Evolutionary conservation across 2,329 filamentous ascomycete genomes (phyloP), one percentile per base, ranked within the genome.

Genomic region (Aspergillus proliferans): DNA sequence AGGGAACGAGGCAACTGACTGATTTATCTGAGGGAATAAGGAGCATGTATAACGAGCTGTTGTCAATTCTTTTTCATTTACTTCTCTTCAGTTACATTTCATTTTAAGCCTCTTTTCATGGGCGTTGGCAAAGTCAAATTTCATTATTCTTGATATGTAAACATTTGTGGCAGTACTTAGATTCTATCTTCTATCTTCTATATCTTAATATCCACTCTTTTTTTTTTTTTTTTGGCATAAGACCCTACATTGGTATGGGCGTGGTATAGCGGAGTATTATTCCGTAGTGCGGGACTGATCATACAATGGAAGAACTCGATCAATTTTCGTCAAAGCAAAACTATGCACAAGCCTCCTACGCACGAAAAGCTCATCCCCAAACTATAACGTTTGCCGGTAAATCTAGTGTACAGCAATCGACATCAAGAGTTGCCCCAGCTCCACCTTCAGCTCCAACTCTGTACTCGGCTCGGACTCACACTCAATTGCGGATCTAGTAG

Each of bases 1-100:
- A 52, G 71, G 66, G 8, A 70, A 72, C 48, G 73, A 75, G 54
- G 74, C 73, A 12, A 76, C 74, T 48, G 61, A 68, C 52, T 65
- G 55, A 19, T 10, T 15, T 10, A 6, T 40, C 44, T 50, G 48
- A 45, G 48, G 52, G 42, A 50, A 36, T 45, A 34, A 47, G 43
- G 41, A 50, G 51, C 48, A 55, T 57, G 53, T 58, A 57, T 57
- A 52, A 55, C 56, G 53, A 55, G 51, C 53, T 43, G 49, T 48
- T 42, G 40, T 19, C 36, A 47, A 43, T 33, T 33, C 34, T 36
- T 55, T 53, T 51, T 41, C 40, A 52, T 53, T 50, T 36, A n/a
- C 34, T 36, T 36, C 34, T 18, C 15, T 15, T 36, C 34, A 6
- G 14, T 36, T 36, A 18, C 14, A 18, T 36, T 14, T 36, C 14